Evolutionary conservation across 2,329 filamentous ascomycete genomes (phyloP), one percentile per base, ranked within the genome.

Genomic region (Cadophora sp.): DNA sequence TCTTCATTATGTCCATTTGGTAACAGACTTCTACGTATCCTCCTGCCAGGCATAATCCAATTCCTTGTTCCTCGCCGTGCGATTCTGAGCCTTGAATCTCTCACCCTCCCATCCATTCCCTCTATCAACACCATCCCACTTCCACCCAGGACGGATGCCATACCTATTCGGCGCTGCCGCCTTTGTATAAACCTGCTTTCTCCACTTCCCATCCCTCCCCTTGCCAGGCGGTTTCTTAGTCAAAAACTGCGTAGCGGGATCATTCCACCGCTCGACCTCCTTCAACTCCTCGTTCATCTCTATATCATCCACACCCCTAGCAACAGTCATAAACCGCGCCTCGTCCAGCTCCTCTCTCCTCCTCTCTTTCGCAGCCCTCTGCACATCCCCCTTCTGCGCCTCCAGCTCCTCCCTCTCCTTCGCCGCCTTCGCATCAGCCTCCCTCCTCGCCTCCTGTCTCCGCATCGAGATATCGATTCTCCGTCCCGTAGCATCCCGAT

Each of bases 91-190:
- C 78, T 91, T 93, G 81, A 98, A 98, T 81, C 94, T 91, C 77
- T 97, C 91, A 69, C 88, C 91, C 81, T 99, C 96, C 77, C 97
- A 98, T 0, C 95, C 95, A 80, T 93, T 99, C 22, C 93, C 85
- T 71, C 96, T 85, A 82, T 99, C 96, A 20, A 99, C 96, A 6
- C 96, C 96, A 83, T 99, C 96, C 96, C 96, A 99, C 71, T 93
- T 84, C 81, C 97, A 93, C 0, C 96, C 96, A 0, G 96, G 96
- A 68, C 90, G 85, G 69, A 99, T 98, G 0, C 92, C 93, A 81
- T 98, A 98, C 22, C 96, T 86, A 83, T 99, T 99, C 53, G 96
- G 96, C 75, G 92, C 86, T 65, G 91, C 92, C 0, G 90, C 85
- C 0, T 95, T 96, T 68, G 88, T 82, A 78, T 98, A 99, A 4